These are phyloP conservation scores for Metrosideros polymorpha DNA, from an alignment of 441 rosid genomes.

Conservation along the genomic window DNA sequence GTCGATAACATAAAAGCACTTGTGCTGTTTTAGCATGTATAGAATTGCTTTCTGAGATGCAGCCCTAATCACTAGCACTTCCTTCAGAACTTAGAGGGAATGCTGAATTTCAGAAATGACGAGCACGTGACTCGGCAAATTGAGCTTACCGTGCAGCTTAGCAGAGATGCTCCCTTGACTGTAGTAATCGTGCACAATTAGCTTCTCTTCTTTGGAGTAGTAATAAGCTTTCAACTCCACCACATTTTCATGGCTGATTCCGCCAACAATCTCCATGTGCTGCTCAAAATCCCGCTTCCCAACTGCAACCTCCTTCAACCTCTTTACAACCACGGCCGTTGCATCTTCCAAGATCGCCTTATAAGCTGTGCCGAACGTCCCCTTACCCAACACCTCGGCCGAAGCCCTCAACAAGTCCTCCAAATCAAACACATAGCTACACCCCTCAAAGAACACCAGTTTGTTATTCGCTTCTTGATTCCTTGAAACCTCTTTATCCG, in stretches of 20 bases:
- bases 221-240: slow-evolving; percentile 3
- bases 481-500: not conserved
- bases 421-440: slow-evolving; percentile 11
- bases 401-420: slow-evolving; percentile 10
- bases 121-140: not conserved
- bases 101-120: not conserved
- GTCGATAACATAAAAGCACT: not conserved
- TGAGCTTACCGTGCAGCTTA: not conserved
- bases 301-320: slow-evolving; percentile 1
- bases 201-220: slow-evolving; percentile 3
- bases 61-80: not conserved
- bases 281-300: slow-evolving; percentile 1
- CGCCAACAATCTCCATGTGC: slow-evolving; percentile 3
- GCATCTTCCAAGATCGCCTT: slow-evolving; percentile 5
- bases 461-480: slow-evolving; percentile 2
- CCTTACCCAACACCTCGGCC: not conserved
- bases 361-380: not conserved
- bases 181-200: slow-evolving; percentile 3
- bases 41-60: not conserved
- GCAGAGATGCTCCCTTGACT: slow-evolving; percentile 1
- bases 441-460: slow-evolving; percentile 14
- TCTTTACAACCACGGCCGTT: slow-evolving; percentile 1
- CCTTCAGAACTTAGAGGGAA: not conserved
- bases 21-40: not conserved
- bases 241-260: slow-evolving; percentile 2